phyloP scores from a whole-genome alignment of 352 stramenopile genomes.

The Aphanomyces stellatus region DNA sequence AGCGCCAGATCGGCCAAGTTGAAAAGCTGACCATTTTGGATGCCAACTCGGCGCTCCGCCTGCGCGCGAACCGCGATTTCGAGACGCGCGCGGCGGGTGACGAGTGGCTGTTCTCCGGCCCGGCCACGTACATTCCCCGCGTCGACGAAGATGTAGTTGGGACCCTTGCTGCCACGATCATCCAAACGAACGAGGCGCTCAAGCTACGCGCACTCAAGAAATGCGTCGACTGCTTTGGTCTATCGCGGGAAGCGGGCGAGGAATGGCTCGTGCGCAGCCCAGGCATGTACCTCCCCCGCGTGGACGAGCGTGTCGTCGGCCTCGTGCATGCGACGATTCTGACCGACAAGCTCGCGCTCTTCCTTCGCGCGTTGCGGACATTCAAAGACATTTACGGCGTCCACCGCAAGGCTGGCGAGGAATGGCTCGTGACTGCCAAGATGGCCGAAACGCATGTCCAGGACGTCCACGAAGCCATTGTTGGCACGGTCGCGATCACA shows the following conservation, averaged over 20 bases:
- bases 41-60: conserved; percentile 47
- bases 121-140: conserved; percentile 63
- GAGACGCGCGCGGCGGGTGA: conserved; percentile 47
- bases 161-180: conserved; percentile 46
- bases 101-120: conserved; percentile 68
- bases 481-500: conserved; percentile 45
- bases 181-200: conserved; percentile 73
- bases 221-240: conserved; percentile 53
- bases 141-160: conserved; percentile 60
- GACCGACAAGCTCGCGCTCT: conserved; percentile 51
- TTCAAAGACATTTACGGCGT: conserved; percentile 70
- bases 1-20: conserved; percentile 50
- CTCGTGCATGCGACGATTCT: conserved; percentile 53
- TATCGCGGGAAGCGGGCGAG: conserved; percentile 53
- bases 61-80: conserved; percentile 54
- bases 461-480: conserved; percentile 67
- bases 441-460: conserved; percentile 67
- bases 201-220: conserved; percentile 78
- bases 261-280: conserved; percentile 71
- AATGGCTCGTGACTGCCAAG: conserved; percentile 67
- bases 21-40: conserved; percentile 48
- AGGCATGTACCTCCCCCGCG: conserved; percentile 63
- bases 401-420: conserved; percentile 60
- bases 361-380: conserved; percentile 53
- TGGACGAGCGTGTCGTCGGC: conserved; percentile 60